phyloP scores from a whole-genome alignment of 2,329 filamentous ascomycete species.

The Phialemonium atrogriseum region DNA sequence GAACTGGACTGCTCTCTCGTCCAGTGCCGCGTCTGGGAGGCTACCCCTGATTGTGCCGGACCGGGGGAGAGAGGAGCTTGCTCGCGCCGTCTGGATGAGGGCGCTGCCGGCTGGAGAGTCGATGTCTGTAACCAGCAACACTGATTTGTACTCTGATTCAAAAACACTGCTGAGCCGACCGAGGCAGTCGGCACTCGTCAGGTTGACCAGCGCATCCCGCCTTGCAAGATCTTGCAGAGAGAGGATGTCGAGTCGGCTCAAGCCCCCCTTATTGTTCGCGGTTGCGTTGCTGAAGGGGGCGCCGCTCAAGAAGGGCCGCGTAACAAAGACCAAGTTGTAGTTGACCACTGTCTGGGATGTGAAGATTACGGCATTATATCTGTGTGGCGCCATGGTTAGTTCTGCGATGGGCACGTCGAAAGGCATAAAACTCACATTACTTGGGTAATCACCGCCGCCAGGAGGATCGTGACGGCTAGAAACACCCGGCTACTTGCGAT shows the following conservation, averaged over 20 bases:
- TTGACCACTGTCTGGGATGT: constrained; percentile 26
- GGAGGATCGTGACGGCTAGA: constrained; percentile 29
- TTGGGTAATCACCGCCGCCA: constrained; percentile 35
- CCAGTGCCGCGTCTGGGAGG: constrained; percentile 15
- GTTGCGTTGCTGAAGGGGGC: constrained; percentile 27
- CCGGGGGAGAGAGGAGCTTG: constrained; percentile 3
- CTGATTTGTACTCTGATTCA: constrained; percentile 21
- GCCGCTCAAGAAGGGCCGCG: constrained; percentile 25
- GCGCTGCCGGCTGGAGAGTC: constrained; percentile 17
- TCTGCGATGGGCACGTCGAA: not conserved
- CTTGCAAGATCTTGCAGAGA: constrained; percentile 25
- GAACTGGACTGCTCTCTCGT: constrained; percentile 18
- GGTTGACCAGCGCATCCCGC: constrained; percentile 18
- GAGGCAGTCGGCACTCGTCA: constrained; percentile 23
- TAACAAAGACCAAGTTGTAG: constrained; percentile 25
- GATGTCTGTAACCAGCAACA: constrained; percentile 24
- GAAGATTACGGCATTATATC: constrained; percentile 44
- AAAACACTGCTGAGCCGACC: constrained; percentile 22
- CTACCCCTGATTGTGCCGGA: constrained; percentile 6
- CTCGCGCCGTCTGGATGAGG: constrained; percentile 22
- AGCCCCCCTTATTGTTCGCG: constrained; percentile 22
- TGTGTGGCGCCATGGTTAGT: constrained; percentile 15
- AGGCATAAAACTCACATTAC: constrained; percentile 34
- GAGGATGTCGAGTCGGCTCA: constrained; percentile 24
- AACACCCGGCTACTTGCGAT: constrained; percentile 32